Conservation (phyloP, 495 filamentous ascomycete species). For the Daldinia caldariorum region DNA sequence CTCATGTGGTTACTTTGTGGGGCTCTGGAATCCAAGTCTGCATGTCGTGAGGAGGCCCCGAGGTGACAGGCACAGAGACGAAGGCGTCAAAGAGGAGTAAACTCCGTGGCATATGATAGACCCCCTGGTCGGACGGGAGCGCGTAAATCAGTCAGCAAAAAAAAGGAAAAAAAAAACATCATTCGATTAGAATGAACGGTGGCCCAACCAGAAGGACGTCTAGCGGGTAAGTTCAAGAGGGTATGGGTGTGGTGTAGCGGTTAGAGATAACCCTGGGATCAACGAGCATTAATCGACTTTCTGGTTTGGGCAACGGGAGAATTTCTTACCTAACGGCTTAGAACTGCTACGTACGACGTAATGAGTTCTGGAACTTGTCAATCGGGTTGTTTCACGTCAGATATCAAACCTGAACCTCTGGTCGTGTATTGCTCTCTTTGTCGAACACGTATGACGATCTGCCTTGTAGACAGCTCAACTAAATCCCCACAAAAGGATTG, state of each 20-base stretch:
- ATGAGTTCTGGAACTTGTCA: slow-evolving; percentile 25
- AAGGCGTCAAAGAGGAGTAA: slow-evolving; percentile 36
- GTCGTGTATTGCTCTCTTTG: slow-evolving; percentile 21
- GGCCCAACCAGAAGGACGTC: slow-evolving; percentile 27
- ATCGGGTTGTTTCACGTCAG: slow-evolving; percentile 41
- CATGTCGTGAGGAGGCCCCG: slow-evolving; percentile 40
- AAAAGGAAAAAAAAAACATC: no score
- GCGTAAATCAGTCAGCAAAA: slow-evolving; percentile 39
- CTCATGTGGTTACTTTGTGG: slow-evolving; percentile 48
- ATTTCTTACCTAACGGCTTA: slow-evolving; percentile 24
- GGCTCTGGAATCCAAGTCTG: slow-evolving; percentile 38
- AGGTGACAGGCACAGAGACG: slow-evolving; percentile 36
- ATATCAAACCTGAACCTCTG: slow-evolving; percentile 33
- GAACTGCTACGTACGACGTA: slow-evolving; percentile 20
- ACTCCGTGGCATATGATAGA: slow-evolving; percentile 43
- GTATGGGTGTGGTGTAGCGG: slow-evolving; percentile 30
- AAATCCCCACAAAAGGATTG: slow-evolving; percentile 46
- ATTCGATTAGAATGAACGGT: slow-evolving; percentile 35
- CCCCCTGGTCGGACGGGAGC: slow-evolving; percentile 29
- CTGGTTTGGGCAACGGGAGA: slow-evolving; percentile 36
- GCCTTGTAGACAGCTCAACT: slow-evolving; percentile 39
- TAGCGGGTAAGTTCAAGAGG: slow-evolving; percentile 28
- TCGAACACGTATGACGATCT: slow-evolving; percentile 45
- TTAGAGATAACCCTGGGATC: slow-evolving; percentile 23
- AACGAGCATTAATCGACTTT: slow-evolving; percentile 36